phyloP scores from a whole-genome alignment of 345 rosid genomes.

The Arabis alpina region DNA sequence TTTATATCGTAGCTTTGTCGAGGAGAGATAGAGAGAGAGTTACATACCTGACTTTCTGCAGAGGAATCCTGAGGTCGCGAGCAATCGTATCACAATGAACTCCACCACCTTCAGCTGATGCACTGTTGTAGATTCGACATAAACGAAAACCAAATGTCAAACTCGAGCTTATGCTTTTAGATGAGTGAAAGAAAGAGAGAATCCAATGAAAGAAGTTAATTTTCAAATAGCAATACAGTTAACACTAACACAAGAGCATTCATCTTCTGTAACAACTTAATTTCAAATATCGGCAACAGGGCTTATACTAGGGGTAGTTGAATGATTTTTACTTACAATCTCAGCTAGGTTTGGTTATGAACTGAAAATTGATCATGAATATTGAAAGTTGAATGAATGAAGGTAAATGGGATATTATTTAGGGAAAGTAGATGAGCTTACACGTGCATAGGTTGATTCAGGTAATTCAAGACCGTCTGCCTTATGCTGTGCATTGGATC shows the following conservation, averaged over 20 bases:
- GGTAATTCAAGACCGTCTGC: slow-evolving; percentile 57
- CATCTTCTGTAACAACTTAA: slow-evolving; percentile 3
- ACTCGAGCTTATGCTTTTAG: slow-evolving; percentile 1
- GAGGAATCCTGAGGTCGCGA: slow-evolving; percentile 60
- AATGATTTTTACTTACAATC: not conserved
- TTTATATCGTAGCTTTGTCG: not conserved
- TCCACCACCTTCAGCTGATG: slow-evolving; percentile 57
- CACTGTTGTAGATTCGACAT: slow-evolving; percentile 46
- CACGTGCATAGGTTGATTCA: slow-evolving; percentile 68
- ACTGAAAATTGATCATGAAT: not conserved
- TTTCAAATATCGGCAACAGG: not conserved
- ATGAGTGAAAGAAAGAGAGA: not conserved
- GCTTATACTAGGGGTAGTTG: not conserved
- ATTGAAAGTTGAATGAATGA: slow-evolving; percentile 7
- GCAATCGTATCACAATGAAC: slow-evolving; percentile 61
- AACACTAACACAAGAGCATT: not conserved
- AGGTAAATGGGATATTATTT: not conserved
- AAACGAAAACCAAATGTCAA: not conserved
- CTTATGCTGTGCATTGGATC: slow-evolving; percentile 46
- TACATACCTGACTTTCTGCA: slow-evolving; percentile 64
- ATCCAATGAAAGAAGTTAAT: not conserved
- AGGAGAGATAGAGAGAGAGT: slow-evolving; percentile 15
- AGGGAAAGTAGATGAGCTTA: slow-evolving; percentile 51
- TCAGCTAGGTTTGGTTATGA: not conserved
- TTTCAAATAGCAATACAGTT: not conserved